These are phyloP conservation scores for Aspergillus diversus DNA, from an alignment of 495 filamentous ascomycete species.

Conservation along the genomic window DNA sequence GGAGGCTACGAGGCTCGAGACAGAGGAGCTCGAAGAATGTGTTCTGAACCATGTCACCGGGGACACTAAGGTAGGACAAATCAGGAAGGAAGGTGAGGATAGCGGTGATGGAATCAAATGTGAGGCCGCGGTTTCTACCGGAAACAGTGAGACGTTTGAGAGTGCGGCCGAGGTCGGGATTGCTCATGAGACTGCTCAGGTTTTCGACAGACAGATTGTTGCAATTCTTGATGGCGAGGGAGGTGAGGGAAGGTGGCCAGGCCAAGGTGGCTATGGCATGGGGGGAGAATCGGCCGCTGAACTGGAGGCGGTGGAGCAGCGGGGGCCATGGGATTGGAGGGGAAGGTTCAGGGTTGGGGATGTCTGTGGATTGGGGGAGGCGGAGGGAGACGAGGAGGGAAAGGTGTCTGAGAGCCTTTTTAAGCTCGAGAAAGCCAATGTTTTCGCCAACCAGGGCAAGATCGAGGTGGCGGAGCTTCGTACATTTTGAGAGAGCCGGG, in stretches of 20 bases:
- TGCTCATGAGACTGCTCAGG: conserved; percentile 30
- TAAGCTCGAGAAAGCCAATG: conserved; percentile 54
- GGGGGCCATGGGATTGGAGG: conserved; percentile 24
- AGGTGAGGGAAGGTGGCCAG: conserved; percentile 36
- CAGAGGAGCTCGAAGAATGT: conserved; percentile 36
- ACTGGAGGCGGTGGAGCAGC: conserved; percentile 26
- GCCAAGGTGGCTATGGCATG: conserved; percentile 28
- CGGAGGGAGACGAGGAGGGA: conserved; percentile 51
- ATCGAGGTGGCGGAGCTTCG: conserved; percentile 57
- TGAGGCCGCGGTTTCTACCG: conserved; percentile 30
- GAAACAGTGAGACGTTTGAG: conserved; percentile 35
- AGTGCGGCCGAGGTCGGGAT: conserved; percentile 21
- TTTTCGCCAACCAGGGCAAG: conserved; percentile 61
- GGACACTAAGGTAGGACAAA: conserved; percentile 33
- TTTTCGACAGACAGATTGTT: conserved; percentile 30
- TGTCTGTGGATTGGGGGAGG: conserved; percentile 57
- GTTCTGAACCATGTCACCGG: conserved; percentile 34
- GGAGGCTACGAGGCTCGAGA: conserved; percentile 24
- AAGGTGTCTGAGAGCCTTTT: conserved; percentile 56
- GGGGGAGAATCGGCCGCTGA: conserved; percentile 34
- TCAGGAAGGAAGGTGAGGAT: conserved; percentile 31
- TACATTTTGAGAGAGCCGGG: conserved; percentile 65
- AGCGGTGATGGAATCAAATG: conserved; percentile 30
- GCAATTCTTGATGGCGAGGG: conserved; percentile 34
- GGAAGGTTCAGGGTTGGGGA: conserved; percentile 21